phyloP scores from a whole-genome alignment of 2,329 filamentous ascomycete genomes.

The Westerdykella ornata region DNA sequence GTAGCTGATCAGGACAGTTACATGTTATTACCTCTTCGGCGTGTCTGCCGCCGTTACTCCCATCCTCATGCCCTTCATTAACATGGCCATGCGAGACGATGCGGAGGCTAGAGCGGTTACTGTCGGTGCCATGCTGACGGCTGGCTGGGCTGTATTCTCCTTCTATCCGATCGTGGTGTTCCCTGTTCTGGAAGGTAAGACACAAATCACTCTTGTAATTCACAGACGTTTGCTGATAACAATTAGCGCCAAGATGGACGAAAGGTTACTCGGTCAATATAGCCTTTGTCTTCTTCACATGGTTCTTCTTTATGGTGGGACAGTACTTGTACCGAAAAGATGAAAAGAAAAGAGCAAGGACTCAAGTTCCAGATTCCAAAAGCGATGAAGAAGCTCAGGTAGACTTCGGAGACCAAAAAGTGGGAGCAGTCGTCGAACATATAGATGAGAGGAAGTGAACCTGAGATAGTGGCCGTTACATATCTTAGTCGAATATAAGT shows the following conservation, averaged over 20 bases:
- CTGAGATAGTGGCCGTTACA: background rate
- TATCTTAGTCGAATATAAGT: no score
- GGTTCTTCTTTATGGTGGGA: constrained; percentile 38
- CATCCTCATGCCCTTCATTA: constrained; percentile 35
- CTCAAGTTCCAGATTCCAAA: constrained; percentile 6
- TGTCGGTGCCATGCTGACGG: constrained; percentile 42
- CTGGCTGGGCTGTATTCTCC: constrained; percentile 31
- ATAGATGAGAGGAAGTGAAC: constrained; percentile 13
- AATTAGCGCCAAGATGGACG: constrained; percentile 42
- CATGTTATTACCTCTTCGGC: constrained; percentile 33
- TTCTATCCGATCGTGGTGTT: constrained; percentile 35
- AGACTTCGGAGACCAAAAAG: constrained; percentile 16
- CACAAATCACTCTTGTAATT: background rate
- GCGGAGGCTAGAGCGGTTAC: constrained; percentile 47
- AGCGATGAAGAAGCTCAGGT: constrained; percentile 25
- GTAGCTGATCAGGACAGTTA: constrained; percentile 15
- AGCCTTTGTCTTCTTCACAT: constrained; percentile 43
- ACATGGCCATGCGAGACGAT: constrained; percentile 37
- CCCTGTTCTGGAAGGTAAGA: constrained; percentile 26
- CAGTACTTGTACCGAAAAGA: constrained; percentile 34
- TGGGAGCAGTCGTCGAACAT: constrained; percentile 17
- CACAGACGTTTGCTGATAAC: background rate
- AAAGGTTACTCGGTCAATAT: constrained; percentile 47
- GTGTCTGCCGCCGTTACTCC: constrained; percentile 32
- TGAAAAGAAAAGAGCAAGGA: constrained; percentile 18